Evolutionary conservation across 768 basidiomycete genomes (phyloP).

Genomic region (Calocybe indica): DNA sequence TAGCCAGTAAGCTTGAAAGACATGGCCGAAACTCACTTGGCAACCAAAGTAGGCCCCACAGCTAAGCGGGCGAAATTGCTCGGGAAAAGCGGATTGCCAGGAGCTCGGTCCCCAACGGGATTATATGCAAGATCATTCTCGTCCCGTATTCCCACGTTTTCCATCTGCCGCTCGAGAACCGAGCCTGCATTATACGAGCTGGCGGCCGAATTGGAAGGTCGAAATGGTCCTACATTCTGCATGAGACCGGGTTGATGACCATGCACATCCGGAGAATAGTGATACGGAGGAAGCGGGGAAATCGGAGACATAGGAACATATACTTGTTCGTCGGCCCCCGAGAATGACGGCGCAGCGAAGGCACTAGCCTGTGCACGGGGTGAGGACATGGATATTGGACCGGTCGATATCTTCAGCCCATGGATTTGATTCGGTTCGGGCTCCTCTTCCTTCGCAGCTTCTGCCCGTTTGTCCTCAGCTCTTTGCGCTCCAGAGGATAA

Average conservation of each 20-base stretch:
- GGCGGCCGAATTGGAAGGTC: neutral
- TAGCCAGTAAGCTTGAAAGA: neutral
- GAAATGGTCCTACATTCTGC: slow-evolving; percentile 6
- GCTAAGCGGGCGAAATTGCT: slow-evolving; percentile 71
- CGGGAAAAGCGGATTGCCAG: slow-evolving; percentile 78
- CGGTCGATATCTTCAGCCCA: slow-evolving; percentile 51
- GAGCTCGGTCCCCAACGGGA: slow-evolving; percentile 54
- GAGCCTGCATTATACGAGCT: slow-evolving; percentile 11
- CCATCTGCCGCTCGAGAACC: slow-evolving; percentile 11
- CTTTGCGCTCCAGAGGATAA: slow-evolving; percentile 6
- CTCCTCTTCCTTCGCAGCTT: slow-evolving; percentile 15
- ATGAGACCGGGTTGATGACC: slow-evolving; percentile 6
- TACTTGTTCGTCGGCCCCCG: slow-evolving; percentile 7
- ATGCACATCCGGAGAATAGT: slow-evolving; percentile 6
- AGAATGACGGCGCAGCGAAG: slow-evolving; percentile 10
- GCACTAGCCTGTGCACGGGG: neutral
- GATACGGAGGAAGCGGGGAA: slow-evolving; percentile 19
- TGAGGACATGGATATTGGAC: slow-evolving; percentile 18
- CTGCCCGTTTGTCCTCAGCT: slow-evolving; percentile 2
- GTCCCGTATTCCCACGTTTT: slow-evolving; percentile 2
- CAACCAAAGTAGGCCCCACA: slow-evolving; percentile 56
- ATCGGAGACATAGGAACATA: slow-evolving; percentile 17
- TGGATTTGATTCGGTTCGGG: slow-evolving; percentile 41
- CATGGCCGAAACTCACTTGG: slow-evolving; percentile 26
- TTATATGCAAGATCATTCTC: slow-evolving; percentile 33